These are phyloP conservation scores for Talaromyces piceae DNA, from an alignment of 2,329 filamentous ascomycete genomes.

Conservation along the genomic window DNA sequence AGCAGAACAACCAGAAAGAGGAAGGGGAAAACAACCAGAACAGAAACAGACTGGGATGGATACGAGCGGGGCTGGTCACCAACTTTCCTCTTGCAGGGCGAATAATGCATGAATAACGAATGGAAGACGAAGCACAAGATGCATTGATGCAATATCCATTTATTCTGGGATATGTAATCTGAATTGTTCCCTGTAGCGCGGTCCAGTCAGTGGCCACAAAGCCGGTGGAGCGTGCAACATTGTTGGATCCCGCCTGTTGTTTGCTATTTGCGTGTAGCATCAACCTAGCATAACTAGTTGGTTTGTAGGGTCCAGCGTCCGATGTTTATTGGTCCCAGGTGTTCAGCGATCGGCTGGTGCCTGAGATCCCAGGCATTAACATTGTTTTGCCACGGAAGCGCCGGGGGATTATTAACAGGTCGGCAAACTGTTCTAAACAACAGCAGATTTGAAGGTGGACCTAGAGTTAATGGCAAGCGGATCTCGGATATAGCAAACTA, in stretches of 20 bases:
- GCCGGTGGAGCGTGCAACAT: not conserved
- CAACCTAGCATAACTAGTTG: too few relatives aligned
- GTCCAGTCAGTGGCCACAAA: not conserved
- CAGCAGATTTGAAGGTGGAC: too few relatives aligned
- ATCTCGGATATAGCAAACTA: too few relatives aligned
- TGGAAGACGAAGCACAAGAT: too few relatives aligned
- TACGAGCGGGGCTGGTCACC: not conserved
- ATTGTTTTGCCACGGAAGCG: not conserved
- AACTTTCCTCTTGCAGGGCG: too few relatives aligned
- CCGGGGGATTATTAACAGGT: not conserved
- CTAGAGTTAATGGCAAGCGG: too few relatives aligned
- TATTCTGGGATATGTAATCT: not conserved
- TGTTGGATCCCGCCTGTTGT: not conserved
- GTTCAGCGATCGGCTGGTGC: not conserved
- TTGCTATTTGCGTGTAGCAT: not conserved
- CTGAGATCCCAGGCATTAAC: not conserved
- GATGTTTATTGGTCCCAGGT: not conserved
- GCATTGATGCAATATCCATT: not conserved
- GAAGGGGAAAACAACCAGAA: too few relatives aligned
- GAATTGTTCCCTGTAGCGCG: not conserved
- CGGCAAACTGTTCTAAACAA: too few relatives aligned
- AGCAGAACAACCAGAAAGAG: not conserved
- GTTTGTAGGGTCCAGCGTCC: too few relatives aligned
- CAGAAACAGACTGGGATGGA: not conserved
- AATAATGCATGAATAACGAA: too few relatives aligned